Conservation (phyloP, 176 grass and related monocot genomes). For the Dendrocalamus sinicus region DNA sequence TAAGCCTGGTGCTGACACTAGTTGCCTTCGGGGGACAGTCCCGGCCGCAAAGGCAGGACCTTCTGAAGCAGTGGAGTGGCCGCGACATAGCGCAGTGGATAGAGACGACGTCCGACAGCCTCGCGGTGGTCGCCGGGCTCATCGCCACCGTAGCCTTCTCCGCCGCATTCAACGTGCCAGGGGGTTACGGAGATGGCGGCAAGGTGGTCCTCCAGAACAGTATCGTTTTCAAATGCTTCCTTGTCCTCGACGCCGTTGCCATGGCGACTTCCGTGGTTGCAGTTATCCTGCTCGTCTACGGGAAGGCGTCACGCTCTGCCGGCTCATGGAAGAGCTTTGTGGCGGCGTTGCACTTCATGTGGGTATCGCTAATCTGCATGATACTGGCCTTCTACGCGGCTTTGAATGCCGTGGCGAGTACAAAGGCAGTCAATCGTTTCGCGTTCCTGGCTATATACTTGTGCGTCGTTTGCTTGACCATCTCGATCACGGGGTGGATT, state of each 20-base stretch:
- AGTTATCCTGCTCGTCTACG: not conserved
- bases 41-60: slow-evolving; percentile 25
- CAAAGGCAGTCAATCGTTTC: not conserved
- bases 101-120: not conserved
- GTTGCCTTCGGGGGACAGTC: not conserved
- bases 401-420: not conserved
- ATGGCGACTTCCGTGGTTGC: not conserved
- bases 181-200: not conserved
- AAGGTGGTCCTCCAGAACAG: not conserved
- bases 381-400: slow-evolving; percentile 29
- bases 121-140: slow-evolving; percentile 19
- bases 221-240: not conserved
- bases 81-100: not conserved
- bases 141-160: not conserved
- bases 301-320: slow-evolving; percentile 3
- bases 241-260: not conserved
- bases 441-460: rapidly evolving
- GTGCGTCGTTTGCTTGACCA: rapidly evolving
- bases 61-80: not conserved
- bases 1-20: not conserved
- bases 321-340: slow-evolving; percentile 12
- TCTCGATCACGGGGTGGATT: rapidly evolving
- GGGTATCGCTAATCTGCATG: not conserved
- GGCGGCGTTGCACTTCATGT: not conserved
- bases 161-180: slow-evolving; percentile 10